These are phyloP conservation scores for Elsinoe perseae DNA, from an alignment of 2,329 filamentous ascomycete species.

Conservation along the genomic window DNA sequence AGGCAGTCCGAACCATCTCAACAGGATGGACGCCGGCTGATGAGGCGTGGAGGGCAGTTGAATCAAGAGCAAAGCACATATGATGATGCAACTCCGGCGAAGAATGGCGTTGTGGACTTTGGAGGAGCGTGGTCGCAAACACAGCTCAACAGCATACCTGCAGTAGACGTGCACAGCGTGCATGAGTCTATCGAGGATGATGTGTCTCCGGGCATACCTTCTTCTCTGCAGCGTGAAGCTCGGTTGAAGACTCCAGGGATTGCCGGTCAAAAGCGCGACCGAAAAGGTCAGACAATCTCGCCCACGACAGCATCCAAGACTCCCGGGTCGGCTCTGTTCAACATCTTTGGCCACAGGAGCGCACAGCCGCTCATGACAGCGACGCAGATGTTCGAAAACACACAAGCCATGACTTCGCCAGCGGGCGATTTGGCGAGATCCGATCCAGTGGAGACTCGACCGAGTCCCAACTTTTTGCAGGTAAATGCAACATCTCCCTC, in stretches of 20 bases:
- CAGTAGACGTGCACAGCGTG: constrained; percentile 17
- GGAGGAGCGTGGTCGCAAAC: constrained; percentile 20
- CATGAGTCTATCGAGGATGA: constrained; percentile 21
- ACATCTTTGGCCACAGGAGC: constrained; percentile 32
- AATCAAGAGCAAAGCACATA: constrained; percentile 15
- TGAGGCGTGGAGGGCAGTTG: constrained; percentile 28
- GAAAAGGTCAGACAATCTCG: constrained; percentile 35
- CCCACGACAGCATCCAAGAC: constrained; percentile 37
- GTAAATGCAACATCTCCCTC: constrained; percentile 28
- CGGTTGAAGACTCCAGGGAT: constrained; percentile 37
- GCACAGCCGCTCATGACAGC: constrained; percentile 33
- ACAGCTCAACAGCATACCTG: constrained; percentile 18
- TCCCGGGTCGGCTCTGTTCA: constrained; percentile 30
- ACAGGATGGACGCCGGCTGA: constrained; percentile 17
- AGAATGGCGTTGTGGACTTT: constrained; percentile 29
- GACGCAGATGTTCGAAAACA: constrained; percentile 41
- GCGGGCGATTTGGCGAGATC: constrained; percentile 32
- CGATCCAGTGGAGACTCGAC: constrained; percentile 38
- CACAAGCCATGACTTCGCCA: constrained; percentile 40
- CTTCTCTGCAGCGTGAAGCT: constrained; percentile 23
- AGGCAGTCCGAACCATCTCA: neutral
- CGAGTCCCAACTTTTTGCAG: constrained; percentile 36
- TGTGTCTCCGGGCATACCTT: constrained; percentile 16
- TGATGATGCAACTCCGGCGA: constrained; percentile 12
- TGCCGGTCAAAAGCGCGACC: constrained; percentile 34